Evolutionary conservation across 2,329 filamentous ascomycete species (phyloP), one percentile per base, ranked within the genome.

Genomic region (Corynespora cassiicola): DNA sequence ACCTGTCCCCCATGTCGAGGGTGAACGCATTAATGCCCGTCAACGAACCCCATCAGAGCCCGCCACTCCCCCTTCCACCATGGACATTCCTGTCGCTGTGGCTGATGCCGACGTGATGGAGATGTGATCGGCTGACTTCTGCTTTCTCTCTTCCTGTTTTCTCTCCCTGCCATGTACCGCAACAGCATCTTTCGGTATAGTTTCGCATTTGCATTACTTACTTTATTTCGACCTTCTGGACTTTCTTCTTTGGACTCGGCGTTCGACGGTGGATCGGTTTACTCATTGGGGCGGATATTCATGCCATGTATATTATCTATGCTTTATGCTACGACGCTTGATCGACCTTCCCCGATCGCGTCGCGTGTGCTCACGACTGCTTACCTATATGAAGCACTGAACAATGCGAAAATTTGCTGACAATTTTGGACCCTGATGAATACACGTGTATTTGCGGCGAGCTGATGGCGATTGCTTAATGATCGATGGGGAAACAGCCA

Each of bases 21-120:
- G 65, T 25, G 63, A 67, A 26, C 64, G 64, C 45, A 65, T 69
- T 52, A 65, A 59, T 34, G 63, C 64, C 18, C 64, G 63, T 38
- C 56, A 61, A 26, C 57, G 63, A 17, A 66, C 65, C 18, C 65
- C 65, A 18, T 56, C 58, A n/a, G 52, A 56, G 25, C 45, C 61
- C 21, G 37, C 52, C 12, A 55, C 56, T 8, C 48, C 56, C 30
- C 50, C 61, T 16, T 41, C 49, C 17, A 46, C 47, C 23, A 39
- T 42, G 12, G 42, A 48, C 25, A 54, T 56, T 34, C 20, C 54
- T 12, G 45, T 53, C 31, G 37, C 51, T 9, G 34, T 50, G 15
- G 49, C 45, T 8, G 59, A 65, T 25, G 48, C 36, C 30, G 65
- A 68, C 33, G 58, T 46, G 17, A 69, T 69, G 65, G 60, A 69